phyloP scores from a whole-genome alignment of 78 protist species.

The Paratrimastix pyriformis region DNA sequence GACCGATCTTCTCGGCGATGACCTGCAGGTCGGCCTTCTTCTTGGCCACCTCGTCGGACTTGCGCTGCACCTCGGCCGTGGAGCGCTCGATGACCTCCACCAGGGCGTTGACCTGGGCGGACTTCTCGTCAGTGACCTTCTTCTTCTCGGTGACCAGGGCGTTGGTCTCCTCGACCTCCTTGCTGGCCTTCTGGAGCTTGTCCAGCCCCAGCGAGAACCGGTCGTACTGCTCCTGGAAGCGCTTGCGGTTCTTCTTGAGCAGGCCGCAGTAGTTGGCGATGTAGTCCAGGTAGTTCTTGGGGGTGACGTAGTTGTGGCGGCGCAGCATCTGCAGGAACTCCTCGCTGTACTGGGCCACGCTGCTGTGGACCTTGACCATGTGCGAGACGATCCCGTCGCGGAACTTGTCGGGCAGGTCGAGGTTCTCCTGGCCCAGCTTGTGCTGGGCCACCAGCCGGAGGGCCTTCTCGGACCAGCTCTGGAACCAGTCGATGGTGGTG shows the following conservation, averaged over 20 bases:
- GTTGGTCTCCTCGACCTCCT: constrained; percentile 50
- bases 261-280: constrained; percentile 48
- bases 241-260: constrained; percentile 30
- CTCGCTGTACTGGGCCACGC: background rate
- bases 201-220: constrained; percentile 64
- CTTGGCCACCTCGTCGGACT: constrained; percentile 24
- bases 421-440: constrained; percentile 29
- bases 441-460: constrained; percentile 53
- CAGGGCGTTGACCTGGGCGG: constrained; percentile 39
- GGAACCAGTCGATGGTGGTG: constrained; percentile 79
- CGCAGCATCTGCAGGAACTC: constrained; percentile 39
- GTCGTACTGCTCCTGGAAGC: constrained; percentile 4
- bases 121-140: constrained; percentile 31
- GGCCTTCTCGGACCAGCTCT: constrained; percentile 70
- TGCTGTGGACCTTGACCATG: constrained; percentile 54
- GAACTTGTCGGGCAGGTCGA: constrained; percentile 16
- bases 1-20: background rate
- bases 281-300: constrained; percentile 83
- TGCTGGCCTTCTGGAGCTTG: constrained; percentile 54
- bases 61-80: constrained; percentile 21
- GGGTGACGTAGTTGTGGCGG: constrained; percentile 69
- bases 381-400: constrained; percentile 43
- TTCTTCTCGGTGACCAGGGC: constrained; percentile 32
- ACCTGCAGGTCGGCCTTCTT: constrained; percentile 43
- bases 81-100: constrained; percentile 18